Percentiles rank a stretch among this genome's conserved stretches.
phyloP scores from a whole-genome alignment of 2,329 filamentous ascomycete genomes.

The Fusarium sp. region DNA sequence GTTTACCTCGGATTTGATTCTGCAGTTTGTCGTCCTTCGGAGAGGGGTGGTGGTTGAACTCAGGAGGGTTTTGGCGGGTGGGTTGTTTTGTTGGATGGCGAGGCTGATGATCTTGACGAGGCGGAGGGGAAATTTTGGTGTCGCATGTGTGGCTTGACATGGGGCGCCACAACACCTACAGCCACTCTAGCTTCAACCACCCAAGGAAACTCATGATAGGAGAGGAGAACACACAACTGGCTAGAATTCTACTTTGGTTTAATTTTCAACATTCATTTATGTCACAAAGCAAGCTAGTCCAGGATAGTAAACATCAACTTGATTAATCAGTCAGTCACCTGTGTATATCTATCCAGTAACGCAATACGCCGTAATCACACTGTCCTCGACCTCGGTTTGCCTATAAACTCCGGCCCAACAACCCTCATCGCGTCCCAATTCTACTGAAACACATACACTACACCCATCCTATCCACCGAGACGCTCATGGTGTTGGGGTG shows the following conservation, averaged over 20 bases:
- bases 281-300: background rate
- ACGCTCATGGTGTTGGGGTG: conserved; percentile 93
- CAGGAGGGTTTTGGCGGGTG: conserved; percentile 11
- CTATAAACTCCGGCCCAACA: conserved; percentile 12
- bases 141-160: conserved; percentile 32
- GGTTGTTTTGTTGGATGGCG: conserved; percentile 32
- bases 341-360: background rate
- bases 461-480: conserved; percentile 88
- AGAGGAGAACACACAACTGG: background rate
- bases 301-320: background rate
- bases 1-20: conserved; percentile 39
- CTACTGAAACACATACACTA: conserved; percentile 83
- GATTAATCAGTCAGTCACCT: background rate
- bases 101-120: conserved; percentile 49
- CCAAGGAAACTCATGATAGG: background rate
- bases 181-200: conserved; percentile 15
- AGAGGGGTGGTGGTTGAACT: background rate
- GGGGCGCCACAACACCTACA: conserved; percentile 19
- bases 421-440: conserved; percentile 15
- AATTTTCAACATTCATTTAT: background rate
- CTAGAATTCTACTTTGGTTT: background rate
- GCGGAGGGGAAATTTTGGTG: conserved; percentile 50
- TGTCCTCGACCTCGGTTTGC: conserved; percentile 17
- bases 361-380: conserved; percentile 19
- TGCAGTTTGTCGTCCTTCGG: conserved; percentile 1